These are phyloP conservation scores for Leishmania guyanensis DNA, from an alignment of 208 protist genomes.

Conservation along the genomic window DNA sequence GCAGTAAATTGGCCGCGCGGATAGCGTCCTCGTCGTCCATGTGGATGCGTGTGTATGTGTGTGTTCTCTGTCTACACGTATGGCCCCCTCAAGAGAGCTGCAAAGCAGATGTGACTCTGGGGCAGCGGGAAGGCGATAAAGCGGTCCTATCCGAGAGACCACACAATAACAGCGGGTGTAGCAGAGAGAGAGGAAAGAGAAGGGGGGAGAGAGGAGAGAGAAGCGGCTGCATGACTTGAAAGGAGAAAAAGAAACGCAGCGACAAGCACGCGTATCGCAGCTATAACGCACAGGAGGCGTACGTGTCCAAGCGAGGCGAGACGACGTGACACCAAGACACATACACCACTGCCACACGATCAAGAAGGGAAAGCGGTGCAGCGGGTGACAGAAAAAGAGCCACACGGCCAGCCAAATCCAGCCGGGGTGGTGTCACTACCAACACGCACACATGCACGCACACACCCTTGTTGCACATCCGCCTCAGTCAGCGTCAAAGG, in stretches of 20 bases:
- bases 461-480: not conserved
- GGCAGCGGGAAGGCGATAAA: too few species aligned
- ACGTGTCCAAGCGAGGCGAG: not conserved
- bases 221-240: not conserved
- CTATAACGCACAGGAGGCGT: not conserved
- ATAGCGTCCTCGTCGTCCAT: slow-evolving; percentile 30
- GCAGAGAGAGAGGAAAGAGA: not conserved
- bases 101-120: not conserved
- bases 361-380: not conserved
- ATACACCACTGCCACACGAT: not conserved
- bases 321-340: not conserved
- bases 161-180: not conserved
- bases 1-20: slow-evolving; percentile 26
- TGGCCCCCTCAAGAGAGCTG: not conserved
- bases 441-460: not conserved
- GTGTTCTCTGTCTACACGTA: not conserved
- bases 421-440: not conserved
- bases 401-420: not conserved
- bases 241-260: not conserved
- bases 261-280: not conserved
- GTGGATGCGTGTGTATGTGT: not conserved
- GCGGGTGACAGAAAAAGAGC: slow-evolving; percentile 1
- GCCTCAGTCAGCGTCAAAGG: not conserved
- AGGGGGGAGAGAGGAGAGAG: not conserved
- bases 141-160: not conserved